These are phyloP conservation scores for Myxozyma vanderwaltii DNA, from an alignment of 805 yeast species.

Conservation along the genomic window DNA sequence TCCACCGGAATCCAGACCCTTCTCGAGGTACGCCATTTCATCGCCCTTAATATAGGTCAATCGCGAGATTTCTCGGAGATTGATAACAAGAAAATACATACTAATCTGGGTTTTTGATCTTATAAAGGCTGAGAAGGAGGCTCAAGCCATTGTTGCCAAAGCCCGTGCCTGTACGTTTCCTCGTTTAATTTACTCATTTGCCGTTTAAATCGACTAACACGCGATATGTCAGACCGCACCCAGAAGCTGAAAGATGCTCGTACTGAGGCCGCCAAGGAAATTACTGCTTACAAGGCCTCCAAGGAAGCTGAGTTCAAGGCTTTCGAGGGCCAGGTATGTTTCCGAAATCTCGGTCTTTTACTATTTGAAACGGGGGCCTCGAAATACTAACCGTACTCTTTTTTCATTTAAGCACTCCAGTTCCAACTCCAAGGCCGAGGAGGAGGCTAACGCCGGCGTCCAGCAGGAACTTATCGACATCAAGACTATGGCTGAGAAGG, in stretches of 20 bases:
- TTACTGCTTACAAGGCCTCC: constrained; percentile 77
- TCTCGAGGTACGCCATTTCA: constrained; percentile 50
- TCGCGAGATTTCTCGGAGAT: no score
- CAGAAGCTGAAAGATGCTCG: constrained; percentile 91
- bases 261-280: constrained; percentile 87
- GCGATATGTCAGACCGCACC: constrained; percentile 58
- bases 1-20: constrained; percentile 69
- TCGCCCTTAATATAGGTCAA: no score
- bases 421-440: constrained; percentile 72
- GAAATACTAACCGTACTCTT: constrained; percentile 5
- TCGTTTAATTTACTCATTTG: constrained; percentile 40
- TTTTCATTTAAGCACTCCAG: constrained; percentile 56
- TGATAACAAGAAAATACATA: background rate
- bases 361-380: no score
- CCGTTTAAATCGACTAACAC: background rate
- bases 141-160: constrained; percentile 91
- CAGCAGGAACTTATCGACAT: constrained; percentile 70
- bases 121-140: constrained; percentile 84
- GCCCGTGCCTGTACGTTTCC: constrained; percentile 76
- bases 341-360: background rate
- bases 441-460: constrained; percentile 75
- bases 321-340: constrained; percentile 59
- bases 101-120: background rate
- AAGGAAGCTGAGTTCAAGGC: constrained; percentile 81
- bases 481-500: constrained; percentile 60